These are phyloP conservation scores for Macrophomina phaseolina DNA, from an alignment of 2,329 filamentous ascomycete species.

Conservation along the genomic window DNA sequence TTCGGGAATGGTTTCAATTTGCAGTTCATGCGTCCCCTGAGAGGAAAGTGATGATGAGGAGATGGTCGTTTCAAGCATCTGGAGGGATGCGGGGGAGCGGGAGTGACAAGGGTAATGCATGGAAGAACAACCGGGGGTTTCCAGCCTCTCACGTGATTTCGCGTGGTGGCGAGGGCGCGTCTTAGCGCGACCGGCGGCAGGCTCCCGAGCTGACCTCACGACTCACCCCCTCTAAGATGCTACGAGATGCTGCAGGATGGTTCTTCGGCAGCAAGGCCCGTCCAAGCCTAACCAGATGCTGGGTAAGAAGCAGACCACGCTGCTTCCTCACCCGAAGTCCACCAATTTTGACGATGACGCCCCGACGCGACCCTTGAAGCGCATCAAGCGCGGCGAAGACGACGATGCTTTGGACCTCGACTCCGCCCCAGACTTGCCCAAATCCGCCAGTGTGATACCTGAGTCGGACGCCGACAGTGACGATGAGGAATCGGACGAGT, in stretches of 20 bases:
- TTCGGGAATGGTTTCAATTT: background rate
- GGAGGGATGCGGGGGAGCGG: background rate
- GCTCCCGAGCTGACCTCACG: constrained; percentile 11
- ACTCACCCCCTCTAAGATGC: background rate
- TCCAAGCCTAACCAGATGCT: constrained; percentile 57
- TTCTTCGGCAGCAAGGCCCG: constrained; percentile 46
- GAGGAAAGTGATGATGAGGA: background rate
- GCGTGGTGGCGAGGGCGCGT: constrained; percentile 5
- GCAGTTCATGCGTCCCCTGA: background rate
- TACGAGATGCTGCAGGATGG: constrained; percentile 35
- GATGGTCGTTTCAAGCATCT: background rate
- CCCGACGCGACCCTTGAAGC: constrained; percentile 46
- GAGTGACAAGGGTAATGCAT: background rate
- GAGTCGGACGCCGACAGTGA: constrained; percentile 49
- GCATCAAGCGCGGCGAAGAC: constrained; percentile 42
- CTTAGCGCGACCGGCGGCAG: constrained; percentile 10
- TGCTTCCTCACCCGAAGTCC: constrained; percentile 54
- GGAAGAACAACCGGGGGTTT: background rate
- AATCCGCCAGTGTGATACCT: constrained; percentile 40
- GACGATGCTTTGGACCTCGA: constrained; percentile 34
- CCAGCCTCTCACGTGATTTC: background rate
- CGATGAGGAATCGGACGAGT: constrained; percentile 36
- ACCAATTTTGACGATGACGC: constrained; percentile 50
- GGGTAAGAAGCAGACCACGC: constrained; percentile 53
- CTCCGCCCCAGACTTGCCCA: constrained; percentile 34